A percentile compares a stretch with the other conserved stretches of the same genome.
These are phyloP conservation scores for Paraphysoderma sedebokerense DNA, from an alignment of 371 early-diverging fungal species.

Conservation along the genomic window DNA sequence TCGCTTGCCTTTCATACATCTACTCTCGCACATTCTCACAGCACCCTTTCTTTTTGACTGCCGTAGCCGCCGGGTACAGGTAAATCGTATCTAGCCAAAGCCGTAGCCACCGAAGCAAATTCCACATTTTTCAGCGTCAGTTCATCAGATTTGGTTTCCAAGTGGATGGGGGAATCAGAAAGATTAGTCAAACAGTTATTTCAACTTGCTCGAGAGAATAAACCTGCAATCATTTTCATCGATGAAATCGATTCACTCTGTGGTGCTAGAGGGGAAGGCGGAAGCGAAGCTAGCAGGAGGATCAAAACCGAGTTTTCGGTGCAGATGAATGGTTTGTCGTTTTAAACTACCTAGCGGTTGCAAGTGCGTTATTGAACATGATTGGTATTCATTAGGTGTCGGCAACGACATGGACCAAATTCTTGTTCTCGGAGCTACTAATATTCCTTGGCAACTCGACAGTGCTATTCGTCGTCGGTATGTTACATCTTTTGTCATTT, in stretches of 20 bases:
- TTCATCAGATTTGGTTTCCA: constrained; percentile 87
- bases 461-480: constrained; percentile 79
- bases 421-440: constrained; percentile 89
- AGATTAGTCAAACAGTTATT: constrained; percentile 83
- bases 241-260: constrained; percentile 97
- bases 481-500: neutral
- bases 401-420: constrained; percentile 86
- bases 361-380: no score
- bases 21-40: neutral
- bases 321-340: constrained; percentile 92
- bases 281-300: constrained; percentile 82
- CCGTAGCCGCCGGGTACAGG: constrained; percentile 90
- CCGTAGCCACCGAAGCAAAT: constrained; percentile 90
- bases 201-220: constrained; percentile 78
- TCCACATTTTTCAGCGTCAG: constrained; percentile 91
- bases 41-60: neutral
- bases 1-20: constrained; percentile 10
- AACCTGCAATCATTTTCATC: constrained; percentile 92
- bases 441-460: constrained; percentile 94
- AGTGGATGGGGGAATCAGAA: constrained; percentile 98
- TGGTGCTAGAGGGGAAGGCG: constrained; percentile 86
- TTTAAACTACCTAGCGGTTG: no score
- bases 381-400: no score
- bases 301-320: constrained; percentile 93
- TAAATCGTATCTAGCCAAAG: constrained; percentile 94